Evolutionary conservation across 2,329 filamentous ascomycete species (phyloP), one percentile per base, ranked within the genome.

Genomic region (Ceratocystis alfenasii): DNA sequence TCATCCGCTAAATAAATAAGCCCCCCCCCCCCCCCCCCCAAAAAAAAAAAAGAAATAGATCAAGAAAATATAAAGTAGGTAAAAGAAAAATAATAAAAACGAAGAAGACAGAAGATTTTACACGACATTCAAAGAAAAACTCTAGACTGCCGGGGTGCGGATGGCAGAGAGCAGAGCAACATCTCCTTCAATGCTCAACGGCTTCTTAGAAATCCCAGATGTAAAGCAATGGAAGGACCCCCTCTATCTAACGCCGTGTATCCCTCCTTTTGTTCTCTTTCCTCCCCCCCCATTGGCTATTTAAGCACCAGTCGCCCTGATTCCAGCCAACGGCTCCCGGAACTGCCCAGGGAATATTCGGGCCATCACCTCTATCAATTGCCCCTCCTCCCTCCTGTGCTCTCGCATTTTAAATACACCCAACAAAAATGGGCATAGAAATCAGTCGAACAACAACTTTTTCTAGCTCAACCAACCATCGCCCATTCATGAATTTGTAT

Each of bases 261-360:
- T 41, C 22, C 25, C 36, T 20, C 30, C 25, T 61, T 33, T 36
- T 61, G 28, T 41, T n/a, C 41, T 12, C 7, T 15, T 22, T 8
- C 20, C 41, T 12, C 12, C 8, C 36, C 36, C 36, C 15, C n/a
- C 22, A 15, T 33, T 63, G 41, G 41, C 15, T 25, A 61, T 28
- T 6, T 10, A 45, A 41, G 50, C 62, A 50, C 46, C 63, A 60
- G 53, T 44, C 61, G 55, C 64, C 57, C 61, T 61, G 63, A 57
- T 60, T 57, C 44, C 22, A 33, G 30, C 41, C 55, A 46, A 50
- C 55, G 46, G 15, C 20, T 28, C 64, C 55, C 36, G 63, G 53
- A 61, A 65, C 25, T 28, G 1, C 44, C 44, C 53, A 41, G 45
- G 64, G 61, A 28, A 65, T 65, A 62, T 65, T 36, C 30, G 41